These are phyloP conservation scores for Berkeleyomyces basicola DNA, from an alignment of 2,329 filamentous ascomycete species.

Conservation along the genomic window DNA sequence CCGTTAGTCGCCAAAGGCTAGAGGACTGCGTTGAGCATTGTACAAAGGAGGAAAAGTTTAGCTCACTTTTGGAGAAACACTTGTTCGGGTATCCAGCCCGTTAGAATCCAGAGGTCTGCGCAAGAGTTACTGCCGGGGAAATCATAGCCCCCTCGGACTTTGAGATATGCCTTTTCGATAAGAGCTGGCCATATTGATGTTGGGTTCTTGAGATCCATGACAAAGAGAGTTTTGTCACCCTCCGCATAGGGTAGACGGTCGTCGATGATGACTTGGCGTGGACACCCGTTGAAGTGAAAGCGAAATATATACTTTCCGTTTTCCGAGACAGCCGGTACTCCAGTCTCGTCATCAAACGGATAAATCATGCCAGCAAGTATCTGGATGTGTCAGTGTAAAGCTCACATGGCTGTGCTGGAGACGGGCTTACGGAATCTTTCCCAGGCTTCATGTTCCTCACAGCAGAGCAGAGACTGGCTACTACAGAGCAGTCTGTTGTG, in stretches of 20 bases:
- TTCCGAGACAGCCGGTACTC: slow-evolving; percentile 45
- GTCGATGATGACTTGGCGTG: slow-evolving; percentile 73
- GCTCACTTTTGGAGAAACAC: slow-evolving; percentile 63
- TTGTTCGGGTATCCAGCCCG: slow-evolving; percentile 94
- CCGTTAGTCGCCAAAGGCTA: neutral
- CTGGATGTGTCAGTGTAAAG: slow-evolving; percentile 23
- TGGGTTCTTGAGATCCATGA: slow-evolving; percentile 71
- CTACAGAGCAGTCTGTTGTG: slow-evolving; percentile 91
- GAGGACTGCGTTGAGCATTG: neutral
- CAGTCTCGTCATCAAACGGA: slow-evolving; percentile 48
- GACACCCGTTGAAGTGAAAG: slow-evolving; percentile 93
- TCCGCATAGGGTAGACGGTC: slow-evolving; percentile 69
- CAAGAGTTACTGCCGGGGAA: slow-evolving; percentile 96
- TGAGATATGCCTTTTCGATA: slow-evolving; percentile 90
- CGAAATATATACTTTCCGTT: slow-evolving; percentile 83
- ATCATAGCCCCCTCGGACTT: slow-evolving; percentile 88
- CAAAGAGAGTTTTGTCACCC: slow-evolving; percentile 61
- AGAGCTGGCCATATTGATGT: slow-evolving; percentile 80
- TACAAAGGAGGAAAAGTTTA: neutral
- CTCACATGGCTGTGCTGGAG: no score
- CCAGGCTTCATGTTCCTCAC: slow-evolving; percentile 54
- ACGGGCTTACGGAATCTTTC: slow-evolving; percentile 42
- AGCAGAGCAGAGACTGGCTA: slow-evolving; percentile 80
- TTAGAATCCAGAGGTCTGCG: slow-evolving; percentile 83
- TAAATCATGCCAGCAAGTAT: slow-evolving; percentile 57